These are phyloP conservation scores for Neoascochyta sp. DNA, from an alignment of 2,329 filamentous ascomycete genomes.

Conservation along the genomic window DNA sequence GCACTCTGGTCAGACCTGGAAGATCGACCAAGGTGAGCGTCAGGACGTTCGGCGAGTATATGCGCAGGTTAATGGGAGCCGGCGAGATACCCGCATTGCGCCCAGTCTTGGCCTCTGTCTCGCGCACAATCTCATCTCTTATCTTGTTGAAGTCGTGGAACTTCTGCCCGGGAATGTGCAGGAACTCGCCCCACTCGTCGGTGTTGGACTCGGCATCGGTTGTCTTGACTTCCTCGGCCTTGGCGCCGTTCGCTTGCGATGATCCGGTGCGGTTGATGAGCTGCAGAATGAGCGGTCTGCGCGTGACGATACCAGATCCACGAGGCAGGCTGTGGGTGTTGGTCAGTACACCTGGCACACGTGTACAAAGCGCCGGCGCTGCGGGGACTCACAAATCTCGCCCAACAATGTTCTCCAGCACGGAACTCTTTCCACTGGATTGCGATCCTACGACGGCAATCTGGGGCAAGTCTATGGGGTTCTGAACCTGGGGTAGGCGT, in stretches of 20 bases:
- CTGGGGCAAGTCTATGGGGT: constrained; percentile 97
- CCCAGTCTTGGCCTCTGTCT: constrained; percentile 95
- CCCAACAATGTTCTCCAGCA: constrained; percentile 97
- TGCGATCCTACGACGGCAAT: constrained; percentile 98
- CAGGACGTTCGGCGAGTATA: constrained; percentile 97
- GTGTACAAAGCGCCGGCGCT: constrained; percentile 1
- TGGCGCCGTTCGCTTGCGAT: constrained; percentile 66
- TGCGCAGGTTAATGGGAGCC: constrained; percentile 92
- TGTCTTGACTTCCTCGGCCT: constrained; percentile 58
- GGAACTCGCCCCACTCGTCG: constrained; percentile 98
- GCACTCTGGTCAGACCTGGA: constrained; percentile 93
- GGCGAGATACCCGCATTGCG: constrained; percentile 95
- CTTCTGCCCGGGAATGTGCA: constrained; percentile 96
- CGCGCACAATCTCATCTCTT: constrained; percentile 91
- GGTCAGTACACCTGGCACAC: constrained; percentile 23
- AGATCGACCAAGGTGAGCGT: constrained; percentile 95
- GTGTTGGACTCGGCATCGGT: constrained; percentile 84
- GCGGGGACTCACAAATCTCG: constrained; percentile 81
- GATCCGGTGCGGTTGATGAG: constrained; percentile 78
- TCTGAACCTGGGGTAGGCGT: constrained; percentile 68
- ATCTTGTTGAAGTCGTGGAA: constrained; percentile 99
- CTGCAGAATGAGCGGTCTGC: constrained; percentile 92
- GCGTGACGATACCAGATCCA: constrained; percentile 95
- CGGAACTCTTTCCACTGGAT: constrained; percentile 98
- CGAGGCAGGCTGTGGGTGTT: constrained; percentile 69